These are phyloP conservation scores for Colletotrichum filicis DNA, from an alignment of 2,329 filamentous ascomycete genomes.

Conservation along the genomic window DNA sequence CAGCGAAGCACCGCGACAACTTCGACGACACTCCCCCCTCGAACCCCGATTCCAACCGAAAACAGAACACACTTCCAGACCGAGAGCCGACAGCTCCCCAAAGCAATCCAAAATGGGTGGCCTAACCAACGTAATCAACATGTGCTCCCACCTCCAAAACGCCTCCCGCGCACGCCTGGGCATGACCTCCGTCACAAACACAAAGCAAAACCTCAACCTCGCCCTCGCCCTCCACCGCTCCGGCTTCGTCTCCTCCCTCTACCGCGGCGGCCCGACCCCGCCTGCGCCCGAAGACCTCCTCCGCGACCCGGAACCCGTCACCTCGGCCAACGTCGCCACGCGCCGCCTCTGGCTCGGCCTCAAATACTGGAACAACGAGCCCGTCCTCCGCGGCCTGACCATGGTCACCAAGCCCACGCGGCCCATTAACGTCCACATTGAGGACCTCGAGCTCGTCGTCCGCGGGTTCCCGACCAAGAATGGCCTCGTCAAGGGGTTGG, in stretches of 20 bases:
- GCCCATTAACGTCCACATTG: conserved; percentile 72
- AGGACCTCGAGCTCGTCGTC: conserved; percentile 72
- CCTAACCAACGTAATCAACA: conserved; percentile 78
- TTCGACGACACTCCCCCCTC: neutral
- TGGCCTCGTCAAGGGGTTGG: conserved; percentile 79
- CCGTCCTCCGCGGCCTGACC: conserved; percentile 76
- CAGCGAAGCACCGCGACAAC: neutral
- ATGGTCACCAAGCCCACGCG: conserved; percentile 81
- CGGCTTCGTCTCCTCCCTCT: conserved; percentile 84
- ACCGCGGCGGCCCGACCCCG: conserved; percentile 72
- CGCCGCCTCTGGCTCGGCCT: conserved; percentile 88
- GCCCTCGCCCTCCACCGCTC: conserved; percentile 82
- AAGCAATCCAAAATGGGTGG: conserved; percentile 24
- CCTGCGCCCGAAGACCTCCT: conserved; percentile 59
- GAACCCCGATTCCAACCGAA: no score
- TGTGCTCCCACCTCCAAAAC: conserved; percentile 94
- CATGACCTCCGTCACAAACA: conserved; percentile 84
- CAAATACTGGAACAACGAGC: conserved; percentile 88
- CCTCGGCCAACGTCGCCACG: conserved; percentile 75
- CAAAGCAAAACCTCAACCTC: conserved; percentile 82
- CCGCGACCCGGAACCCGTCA: conserved; percentile 67
- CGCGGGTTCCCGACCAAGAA: conserved; percentile 74
- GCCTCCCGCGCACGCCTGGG: conserved; percentile 85
- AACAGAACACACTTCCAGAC: no score
- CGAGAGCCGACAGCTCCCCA: neutral